phyloP scores from a whole-genome alignment of 2,329 filamentous ascomycete species.

The Sporothrix euskadiensis region DNA sequence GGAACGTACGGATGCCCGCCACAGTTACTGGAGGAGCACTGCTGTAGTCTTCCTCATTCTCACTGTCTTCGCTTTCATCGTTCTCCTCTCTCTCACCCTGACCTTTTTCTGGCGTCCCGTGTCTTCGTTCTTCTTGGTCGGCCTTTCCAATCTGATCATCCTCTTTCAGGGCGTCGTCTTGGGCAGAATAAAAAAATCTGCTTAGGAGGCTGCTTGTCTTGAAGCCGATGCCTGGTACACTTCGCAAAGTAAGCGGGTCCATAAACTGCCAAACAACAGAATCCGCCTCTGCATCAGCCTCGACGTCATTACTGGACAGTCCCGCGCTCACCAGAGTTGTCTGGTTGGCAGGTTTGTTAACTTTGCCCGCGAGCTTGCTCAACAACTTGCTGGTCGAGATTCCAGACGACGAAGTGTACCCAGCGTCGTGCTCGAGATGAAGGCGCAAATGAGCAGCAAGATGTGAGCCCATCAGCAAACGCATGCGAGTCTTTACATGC shows the following conservation, averaged over 20 bases:
- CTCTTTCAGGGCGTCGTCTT: conserved; percentile 33
- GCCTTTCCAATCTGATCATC: conserved; percentile 36
- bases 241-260: conserved; percentile 72
- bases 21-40: conserved; percentile 57
- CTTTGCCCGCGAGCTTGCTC: conserved; percentile 78
- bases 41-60: conserved; percentile 28
- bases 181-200: conserved; percentile 50
- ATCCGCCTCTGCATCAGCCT: background rate
- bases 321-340: conserved; percentile 66
- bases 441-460: conserved; percentile 72
- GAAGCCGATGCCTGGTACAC: conserved; percentile 82
- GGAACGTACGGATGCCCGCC: conserved; percentile 61
- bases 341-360: conserved; percentile 84
- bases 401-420: conserved; percentile 85
- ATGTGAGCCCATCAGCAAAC: conserved; percentile 77
- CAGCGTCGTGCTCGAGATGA: conserved; percentile 67
- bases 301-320: background rate
- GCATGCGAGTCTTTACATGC: conserved; percentile 46
- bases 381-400: conserved; percentile 85
- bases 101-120: conserved; percentile 31
- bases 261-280: conserved; percentile 65
- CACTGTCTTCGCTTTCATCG: conserved; percentile 38
- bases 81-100: conserved; percentile 38
- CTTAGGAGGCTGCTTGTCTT: conserved; percentile 64
- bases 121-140: background rate